Percentiles rank a stretch among this genome's conserved stretches.
phyloP scores from a whole-genome alignment of 768 basidiomycete species.

The Pisolithus microcarpus region DNA sequence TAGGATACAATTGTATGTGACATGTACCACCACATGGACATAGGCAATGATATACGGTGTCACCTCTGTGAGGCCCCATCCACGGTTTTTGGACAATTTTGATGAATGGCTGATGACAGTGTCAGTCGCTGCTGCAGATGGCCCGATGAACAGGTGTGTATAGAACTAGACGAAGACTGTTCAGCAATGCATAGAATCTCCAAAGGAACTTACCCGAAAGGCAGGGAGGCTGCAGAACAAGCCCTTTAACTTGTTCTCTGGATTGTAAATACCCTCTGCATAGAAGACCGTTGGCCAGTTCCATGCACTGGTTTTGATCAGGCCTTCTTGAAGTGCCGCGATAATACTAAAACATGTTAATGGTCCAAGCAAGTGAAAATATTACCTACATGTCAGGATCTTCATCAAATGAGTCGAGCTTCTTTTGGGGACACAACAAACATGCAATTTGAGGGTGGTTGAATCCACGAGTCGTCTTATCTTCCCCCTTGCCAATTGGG shows the following conservation, averaged over 20 bases:
- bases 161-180: not conserved
- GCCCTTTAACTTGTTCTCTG: not conserved
- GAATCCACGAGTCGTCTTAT: not conserved
- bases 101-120: not conserved
- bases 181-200: not conserved
- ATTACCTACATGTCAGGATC: no score
- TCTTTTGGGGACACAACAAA: not conserved
- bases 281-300: slow-evolving; percentile 3
- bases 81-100: not conserved
- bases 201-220: not conserved
- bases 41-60: not conserved
- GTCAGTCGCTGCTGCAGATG: not conserved
- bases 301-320: not conserved
- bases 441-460: not conserved
- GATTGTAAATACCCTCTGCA: not conserved
- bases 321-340: not conserved
- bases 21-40: not conserved
- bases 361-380: not conserved
- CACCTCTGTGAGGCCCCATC: not conserved
- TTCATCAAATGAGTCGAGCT: not conserved
- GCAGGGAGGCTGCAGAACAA: not conserved
- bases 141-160: slow-evolving; percentile 1
- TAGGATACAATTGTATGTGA: not conserved
- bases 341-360: not conserved
- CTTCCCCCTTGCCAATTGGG: not conserved